Conservation (phyloP, 2,329 filamentous ascomycete species). For the Aspergillus sp. region DNA sequence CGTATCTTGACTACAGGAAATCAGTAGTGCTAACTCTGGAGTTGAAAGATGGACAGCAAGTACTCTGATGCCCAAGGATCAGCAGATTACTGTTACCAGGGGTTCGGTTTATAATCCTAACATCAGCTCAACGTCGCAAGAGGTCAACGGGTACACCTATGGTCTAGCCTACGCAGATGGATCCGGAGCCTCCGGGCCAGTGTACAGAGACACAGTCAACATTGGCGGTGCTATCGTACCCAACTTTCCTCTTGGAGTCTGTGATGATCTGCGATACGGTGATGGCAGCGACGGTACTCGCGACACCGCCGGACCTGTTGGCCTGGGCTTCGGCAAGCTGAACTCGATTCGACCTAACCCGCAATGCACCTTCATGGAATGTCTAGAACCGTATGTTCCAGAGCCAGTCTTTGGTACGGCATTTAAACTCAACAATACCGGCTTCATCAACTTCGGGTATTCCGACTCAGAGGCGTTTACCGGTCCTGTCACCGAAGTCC, state of each 20-base stretch:
- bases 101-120: conserved; percentile 8
- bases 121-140: conserved; percentile 4
- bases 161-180: conserved; percentile 9
- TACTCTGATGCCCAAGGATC: conserved; percentile 6
- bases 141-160: background rate
- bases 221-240: conserved; percentile 12
- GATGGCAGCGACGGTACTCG: conserved; percentile 6
- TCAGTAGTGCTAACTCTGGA: background rate
- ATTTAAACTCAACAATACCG: conserved; percentile 9
- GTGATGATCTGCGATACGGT: conserved; percentile 7
- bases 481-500: conserved; percentile 4
- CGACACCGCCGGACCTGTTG: conserved; percentile 10
- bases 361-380: conserved; percentile 15
- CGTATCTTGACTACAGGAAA: background rate
- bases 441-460: conserved; percentile 12
- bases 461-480: conserved; percentile 6
- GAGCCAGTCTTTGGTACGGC: conserved; percentile 8
- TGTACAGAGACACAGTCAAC: conserved; percentile 10
- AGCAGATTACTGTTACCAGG: conserved; percentile 9
- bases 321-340: conserved; percentile 6
- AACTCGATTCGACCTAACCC: conserved; percentile 11
- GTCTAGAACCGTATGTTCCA: conserved; percentile 9
- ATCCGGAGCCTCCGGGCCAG: conserved; percentile 10
- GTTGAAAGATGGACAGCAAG: conserved; percentile 8
- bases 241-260: conserved; percentile 9